Percentiles rank a stretch among this genome's conserved stretches.
Evolutionary conservation across 2,329 filamentous ascomycete species (phyloP).

Genomic region (Hawksworthiomyces lignivorus): DNA sequence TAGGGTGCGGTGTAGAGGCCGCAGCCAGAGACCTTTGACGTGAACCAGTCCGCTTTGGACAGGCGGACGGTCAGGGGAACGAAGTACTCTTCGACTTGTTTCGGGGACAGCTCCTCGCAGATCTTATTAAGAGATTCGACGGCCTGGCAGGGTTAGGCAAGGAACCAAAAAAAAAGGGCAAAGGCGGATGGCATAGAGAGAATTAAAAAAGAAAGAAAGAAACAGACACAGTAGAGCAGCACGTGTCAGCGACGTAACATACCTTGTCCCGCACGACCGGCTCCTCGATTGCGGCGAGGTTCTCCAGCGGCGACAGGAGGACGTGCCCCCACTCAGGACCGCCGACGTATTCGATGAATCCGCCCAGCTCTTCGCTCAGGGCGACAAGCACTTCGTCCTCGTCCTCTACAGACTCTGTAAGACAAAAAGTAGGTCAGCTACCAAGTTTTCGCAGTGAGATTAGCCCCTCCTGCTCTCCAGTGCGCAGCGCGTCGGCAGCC

Average conservation of each 20-base stretch:
- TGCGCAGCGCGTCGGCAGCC: too few species aligned
- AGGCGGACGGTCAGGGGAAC: slow-evolving; percentile 92
- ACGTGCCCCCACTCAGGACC: slow-evolving; percentile 92
- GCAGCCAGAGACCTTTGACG: slow-evolving; percentile 95
- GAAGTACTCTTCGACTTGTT: slow-evolving; percentile 96
- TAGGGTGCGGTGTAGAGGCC: slow-evolving; percentile 93
- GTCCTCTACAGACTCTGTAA: slow-evolving; percentile 91
- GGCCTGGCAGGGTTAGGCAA: slow-evolving; percentile 48
- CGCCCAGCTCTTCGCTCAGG: slow-evolving; percentile 91
- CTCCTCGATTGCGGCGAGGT: slow-evolving; percentile 96
- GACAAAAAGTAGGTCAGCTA: too few species aligned
- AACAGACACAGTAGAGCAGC: not conserved
- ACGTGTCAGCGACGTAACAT: slow-evolving; percentile 18
- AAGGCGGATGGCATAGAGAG: not conserved
- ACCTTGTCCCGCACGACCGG: slow-evolving; percentile 97
- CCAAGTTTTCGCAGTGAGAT: too few species aligned
- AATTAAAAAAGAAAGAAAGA: not conserved
- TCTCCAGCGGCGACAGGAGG: slow-evolving; percentile 92
- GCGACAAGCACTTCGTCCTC: slow-evolving; percentile 98
- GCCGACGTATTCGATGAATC: slow-evolving; percentile 96
- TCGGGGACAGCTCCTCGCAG: slow-evolving; percentile 79
- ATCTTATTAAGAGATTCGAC: slow-evolving; percentile 99
- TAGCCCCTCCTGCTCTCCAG: too few species aligned
- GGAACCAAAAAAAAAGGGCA: slow-evolving; percentile 6
- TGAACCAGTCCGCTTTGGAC: slow-evolving; percentile 99